phyloP scores from a whole-genome alignment of 495 filamentous ascomycete genomes.

The Daldinia loculata region DNA sequence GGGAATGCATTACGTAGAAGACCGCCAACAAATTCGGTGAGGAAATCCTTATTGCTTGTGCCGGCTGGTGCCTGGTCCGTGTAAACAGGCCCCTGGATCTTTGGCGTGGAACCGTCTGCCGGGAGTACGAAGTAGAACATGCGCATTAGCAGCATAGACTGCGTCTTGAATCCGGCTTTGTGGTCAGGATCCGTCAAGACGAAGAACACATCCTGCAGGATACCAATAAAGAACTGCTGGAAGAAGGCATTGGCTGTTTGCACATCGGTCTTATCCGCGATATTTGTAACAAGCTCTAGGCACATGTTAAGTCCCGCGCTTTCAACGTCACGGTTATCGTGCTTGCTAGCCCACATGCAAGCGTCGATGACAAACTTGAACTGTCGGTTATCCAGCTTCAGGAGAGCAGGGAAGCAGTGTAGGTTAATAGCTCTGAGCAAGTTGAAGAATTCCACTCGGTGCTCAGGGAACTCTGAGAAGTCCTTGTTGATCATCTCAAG shows the following conservation, averaged over 20 bases:
- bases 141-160: constrained; percentile 89
- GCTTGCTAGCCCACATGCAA: constrained; percentile 99
- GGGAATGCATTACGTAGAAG: constrained; percentile 92
- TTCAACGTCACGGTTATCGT: constrained; percentile 98
- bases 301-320: constrained; percentile 99
- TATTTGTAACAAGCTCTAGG: constrained; percentile 96
- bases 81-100: constrained; percentile 92
- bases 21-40: constrained; percentile 82
- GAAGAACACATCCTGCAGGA: constrained; percentile 98
- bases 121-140: constrained; percentile 93
- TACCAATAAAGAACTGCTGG: constrained; percentile 93
- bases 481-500: constrained; percentile 99
- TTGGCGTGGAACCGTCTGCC: constrained; percentile 68
- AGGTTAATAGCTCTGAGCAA: constrained; percentile 94
- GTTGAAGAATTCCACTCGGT: constrained; percentile 98
- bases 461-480: constrained; percentile 98
- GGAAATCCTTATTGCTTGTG: constrained; percentile 87
- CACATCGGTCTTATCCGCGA: constrained; percentile 85
- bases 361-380: constrained; percentile 99
- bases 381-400: constrained; percentile 91
- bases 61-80: constrained; percentile 78
- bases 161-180: constrained; percentile 98
- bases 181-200: constrained; percentile 97
- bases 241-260: constrained; percentile 93
- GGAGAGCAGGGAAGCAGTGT: constrained; percentile 91